These are phyloP conservation scores for Azolla pinnata DNA, from an alignment of 75 land plant genomes.

Conservation along the genomic window DNA sequence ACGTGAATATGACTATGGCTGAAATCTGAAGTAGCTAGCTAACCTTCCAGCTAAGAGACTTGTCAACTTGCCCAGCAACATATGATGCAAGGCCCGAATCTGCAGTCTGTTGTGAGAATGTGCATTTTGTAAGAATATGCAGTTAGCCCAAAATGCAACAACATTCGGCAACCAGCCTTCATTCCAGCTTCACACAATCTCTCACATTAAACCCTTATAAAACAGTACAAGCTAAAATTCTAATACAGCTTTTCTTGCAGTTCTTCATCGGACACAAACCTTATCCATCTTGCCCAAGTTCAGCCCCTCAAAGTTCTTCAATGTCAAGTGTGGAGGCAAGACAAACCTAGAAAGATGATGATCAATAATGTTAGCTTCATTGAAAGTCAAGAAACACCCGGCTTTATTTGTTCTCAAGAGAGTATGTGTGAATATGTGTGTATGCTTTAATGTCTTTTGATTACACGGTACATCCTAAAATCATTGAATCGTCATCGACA, in stretches of 20 bases:
- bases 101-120: conserved; percentile 47
- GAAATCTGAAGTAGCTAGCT: neutral
- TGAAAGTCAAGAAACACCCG: no score
- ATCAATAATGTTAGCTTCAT: neutral
- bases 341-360: conserved; percentile 42
- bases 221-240: neutral
- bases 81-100: conserved; percentile 98
- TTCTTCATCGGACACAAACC: conserved; percentile 37
- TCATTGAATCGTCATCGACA: no score
- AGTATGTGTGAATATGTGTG: no score
- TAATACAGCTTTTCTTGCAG: neutral
- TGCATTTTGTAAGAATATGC: no score
- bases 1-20: neutral
- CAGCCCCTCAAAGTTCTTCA: conserved; percentile 96
- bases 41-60: conserved; percentile 93
- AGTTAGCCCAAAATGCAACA: no score
- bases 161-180: no score
- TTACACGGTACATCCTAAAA: no score
- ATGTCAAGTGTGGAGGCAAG: conserved; percentile 67
- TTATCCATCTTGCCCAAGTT: conserved; percentile 84
- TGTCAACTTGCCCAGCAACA: conserved; percentile 89
- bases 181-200: no score
- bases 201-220: no score
- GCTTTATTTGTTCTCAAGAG: no score
- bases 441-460: no score